Percentiles rank a stretch among this genome's conserved stretches.
phyloP scores from a whole-genome alignment of 768 basidiomycete genomes.

The Lactifluus subvellereus region DNA sequence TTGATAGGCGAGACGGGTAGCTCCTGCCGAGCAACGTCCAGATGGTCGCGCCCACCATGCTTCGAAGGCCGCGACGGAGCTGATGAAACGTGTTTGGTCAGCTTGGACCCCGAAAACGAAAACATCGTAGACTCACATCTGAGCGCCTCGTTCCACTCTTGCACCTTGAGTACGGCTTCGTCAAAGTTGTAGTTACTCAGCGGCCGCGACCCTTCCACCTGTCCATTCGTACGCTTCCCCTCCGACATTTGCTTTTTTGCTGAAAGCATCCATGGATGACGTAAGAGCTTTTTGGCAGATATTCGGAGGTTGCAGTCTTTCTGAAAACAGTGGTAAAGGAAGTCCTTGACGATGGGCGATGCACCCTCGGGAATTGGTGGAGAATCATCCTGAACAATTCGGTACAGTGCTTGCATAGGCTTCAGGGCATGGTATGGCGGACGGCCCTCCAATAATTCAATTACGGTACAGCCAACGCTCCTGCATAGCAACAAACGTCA shows the following conservation, averaged over 20 bases:
- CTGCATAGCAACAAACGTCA: slow-evolving; percentile 29
- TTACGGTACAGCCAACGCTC: slow-evolving; percentile 96
- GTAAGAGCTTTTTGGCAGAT: slow-evolving; percentile 85
- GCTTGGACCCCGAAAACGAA: slow-evolving; percentile 4
- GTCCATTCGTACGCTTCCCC: slow-evolving; percentile 33
- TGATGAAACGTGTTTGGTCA: slow-evolving; percentile 26
- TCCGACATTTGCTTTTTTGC: slow-evolving; percentile 67
- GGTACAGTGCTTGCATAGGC: slow-evolving; percentile 97
- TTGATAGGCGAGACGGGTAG: slow-evolving; percentile 32
- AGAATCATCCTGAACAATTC: slow-evolving; percentile 97
- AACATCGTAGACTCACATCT: slow-evolving; percentile 52
- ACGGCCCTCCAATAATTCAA: slow-evolving; percentile 86
- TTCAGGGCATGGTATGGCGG: slow-evolving; percentile 95
- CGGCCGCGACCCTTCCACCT: slow-evolving; percentile 39
- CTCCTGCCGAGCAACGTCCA: slow-evolving; percentile 42
- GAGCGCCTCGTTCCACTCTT: slow-evolving; percentile 98
- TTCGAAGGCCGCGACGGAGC: slow-evolving; percentile 75
- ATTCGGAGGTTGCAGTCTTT: slow-evolving; percentile 95
- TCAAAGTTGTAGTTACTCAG: slow-evolving; percentile 84
- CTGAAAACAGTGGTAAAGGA: slow-evolving; percentile 96
- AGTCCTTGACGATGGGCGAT: slow-evolving; percentile 93
- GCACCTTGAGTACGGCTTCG: slow-evolving; percentile 89
- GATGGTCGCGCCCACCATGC: slow-evolving; percentile 37
- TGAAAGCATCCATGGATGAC: slow-evolving; percentile 94
- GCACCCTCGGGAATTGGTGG: slow-evolving; percentile 96